Evolutionary conservation across 169 alveolate genomes (phyloP).

Genomic region (Plasmodium knowlesi): DNA sequence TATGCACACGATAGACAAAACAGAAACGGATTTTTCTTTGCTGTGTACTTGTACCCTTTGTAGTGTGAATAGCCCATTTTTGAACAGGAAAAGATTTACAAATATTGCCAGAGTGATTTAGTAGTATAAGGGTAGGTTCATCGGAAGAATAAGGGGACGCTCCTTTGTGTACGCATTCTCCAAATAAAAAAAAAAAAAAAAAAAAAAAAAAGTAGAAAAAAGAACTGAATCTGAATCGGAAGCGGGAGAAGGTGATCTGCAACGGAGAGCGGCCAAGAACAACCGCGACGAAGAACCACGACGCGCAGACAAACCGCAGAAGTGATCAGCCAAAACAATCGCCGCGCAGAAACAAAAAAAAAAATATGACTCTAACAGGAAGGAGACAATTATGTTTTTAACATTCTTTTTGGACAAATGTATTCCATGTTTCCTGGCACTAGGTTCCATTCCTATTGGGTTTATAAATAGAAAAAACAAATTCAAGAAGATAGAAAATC

Average conservation of each 20-base stretch:
- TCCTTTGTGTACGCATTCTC: neutral
- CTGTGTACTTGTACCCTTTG: neutral
- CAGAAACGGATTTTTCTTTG: neutral
- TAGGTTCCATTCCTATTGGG: slow-evolving; percentile 73
- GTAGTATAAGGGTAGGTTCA: neutral
- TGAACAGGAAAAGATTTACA: neutral
- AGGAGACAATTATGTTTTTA: slow-evolving; percentile 71
- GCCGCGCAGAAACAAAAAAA: neutral
- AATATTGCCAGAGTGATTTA: slow-evolving; percentile 9
- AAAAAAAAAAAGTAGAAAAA: no score
- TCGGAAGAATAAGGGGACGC: slow-evolving; percentile 8
- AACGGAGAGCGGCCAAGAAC: neutral
- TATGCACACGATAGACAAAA: neutral
- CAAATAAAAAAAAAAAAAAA: neutral
- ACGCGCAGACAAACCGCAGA: neutral
- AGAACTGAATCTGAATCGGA: neutral
- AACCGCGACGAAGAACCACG: neutral
- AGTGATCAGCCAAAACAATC: slow-evolving; percentile 3
- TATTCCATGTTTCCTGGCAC: slow-evolving; percentile 70
- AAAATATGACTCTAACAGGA: slow-evolving; percentile 71
- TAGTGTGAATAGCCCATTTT: neutral
- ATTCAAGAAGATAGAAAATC: slow-evolving; percentile 58
- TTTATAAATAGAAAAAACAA: slow-evolving; percentile 76
- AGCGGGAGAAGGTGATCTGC: neutral
- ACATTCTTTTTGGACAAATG: slow-evolving; percentile 69